Base-by-base conservation (phyloP, 2,329 filamentous ascomycete genomes). In the Samsoniella hepiali region DNA sequence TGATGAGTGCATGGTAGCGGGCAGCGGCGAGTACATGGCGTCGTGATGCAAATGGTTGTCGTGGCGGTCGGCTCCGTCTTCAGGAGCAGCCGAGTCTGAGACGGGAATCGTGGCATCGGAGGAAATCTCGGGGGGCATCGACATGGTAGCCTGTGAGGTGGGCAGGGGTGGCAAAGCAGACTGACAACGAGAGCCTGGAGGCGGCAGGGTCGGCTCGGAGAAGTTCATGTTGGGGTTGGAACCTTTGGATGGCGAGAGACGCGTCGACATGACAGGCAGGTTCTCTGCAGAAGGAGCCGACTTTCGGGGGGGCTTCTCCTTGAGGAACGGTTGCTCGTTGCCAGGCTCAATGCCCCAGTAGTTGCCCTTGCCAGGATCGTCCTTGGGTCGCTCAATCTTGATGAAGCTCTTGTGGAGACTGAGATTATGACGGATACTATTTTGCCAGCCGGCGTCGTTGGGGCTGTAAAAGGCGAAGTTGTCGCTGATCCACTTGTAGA, bases 401-500 rank as follows among this genome's bases (percentile, higher is more conserved):
- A 93, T 88, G 72, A 98, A 98, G 54, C 91, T 91, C 78, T 98
- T 98, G 82, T 97, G 96, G 51, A 99, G 82, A 72, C 93, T 97
- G 40, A 99, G 86, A 70, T 99, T 99, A 77, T 99, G 95, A 40
- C 95, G 90, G 74, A 99, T 99, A 79, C 95, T 98, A 77, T 99
- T 99, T 77, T 98, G 94, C 95, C 95, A 99, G 67, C 95, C 94
- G 11, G 91, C 88, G 70, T 97, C 93, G 63, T 88, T 85, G 50
- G 87, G 85, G 69, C 86, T 88, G 79, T 98, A 99, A 77, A 94
- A 97, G 5, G 86, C 88, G 74, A 91, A 98, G 22, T 89, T 93
- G 74, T 96, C 91, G n/a, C 92, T 96, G 70, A 99, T 98, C 94
- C 95, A 99, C 74, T 96, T 97, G 83, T 98, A 99, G 69, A 99